Conservation (phyloP, 139 green algal genomes). For the Coelastrella sp. region DNA sequence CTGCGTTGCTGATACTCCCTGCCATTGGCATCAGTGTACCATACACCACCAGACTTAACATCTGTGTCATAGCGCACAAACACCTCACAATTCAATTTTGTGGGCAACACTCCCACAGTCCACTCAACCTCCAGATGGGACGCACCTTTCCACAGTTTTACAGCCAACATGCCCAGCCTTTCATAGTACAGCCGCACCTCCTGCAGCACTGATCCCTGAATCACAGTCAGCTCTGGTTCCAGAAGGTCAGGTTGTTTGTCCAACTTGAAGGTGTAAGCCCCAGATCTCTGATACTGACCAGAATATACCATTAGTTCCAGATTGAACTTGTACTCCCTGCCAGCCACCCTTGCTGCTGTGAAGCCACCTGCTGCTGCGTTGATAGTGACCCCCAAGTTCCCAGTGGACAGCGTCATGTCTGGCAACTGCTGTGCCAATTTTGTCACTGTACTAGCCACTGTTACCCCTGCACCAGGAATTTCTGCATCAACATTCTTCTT, state of each 20-base stretch:
- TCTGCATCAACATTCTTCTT: too few relatives aligned
- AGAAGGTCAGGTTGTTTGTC: not conserved
- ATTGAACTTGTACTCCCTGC: too few relatives aligned
- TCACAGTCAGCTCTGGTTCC: not conserved
- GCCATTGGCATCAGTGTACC: conserved; percentile 38
- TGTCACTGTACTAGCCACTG: too few relatives aligned
- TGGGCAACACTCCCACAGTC: not conserved
- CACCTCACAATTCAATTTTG: not conserved
- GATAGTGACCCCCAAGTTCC: not conserved
- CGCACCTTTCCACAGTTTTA: not conserved
- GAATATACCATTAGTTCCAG: too few relatives aligned
- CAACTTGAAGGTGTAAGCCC: not conserved
- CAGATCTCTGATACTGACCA: not conserved
- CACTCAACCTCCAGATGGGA: not conserved
- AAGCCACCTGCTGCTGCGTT: too few relatives aligned
- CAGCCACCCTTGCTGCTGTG: too few relatives aligned
- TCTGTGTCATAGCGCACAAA: conserved; percentile 8
- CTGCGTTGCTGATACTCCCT: conserved; percentile 19
- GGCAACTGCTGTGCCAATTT: too few relatives aligned
- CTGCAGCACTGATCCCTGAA: not conserved
- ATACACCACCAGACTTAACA: not conserved
- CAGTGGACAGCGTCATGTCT: not conserved
- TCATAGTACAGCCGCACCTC: not conserved
- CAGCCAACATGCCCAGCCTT: not conserved
- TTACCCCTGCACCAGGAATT: too few relatives aligned